Conservation (phyloP, 2,329 filamentous ascomycete species). For the Fusarium piperis region DNA sequence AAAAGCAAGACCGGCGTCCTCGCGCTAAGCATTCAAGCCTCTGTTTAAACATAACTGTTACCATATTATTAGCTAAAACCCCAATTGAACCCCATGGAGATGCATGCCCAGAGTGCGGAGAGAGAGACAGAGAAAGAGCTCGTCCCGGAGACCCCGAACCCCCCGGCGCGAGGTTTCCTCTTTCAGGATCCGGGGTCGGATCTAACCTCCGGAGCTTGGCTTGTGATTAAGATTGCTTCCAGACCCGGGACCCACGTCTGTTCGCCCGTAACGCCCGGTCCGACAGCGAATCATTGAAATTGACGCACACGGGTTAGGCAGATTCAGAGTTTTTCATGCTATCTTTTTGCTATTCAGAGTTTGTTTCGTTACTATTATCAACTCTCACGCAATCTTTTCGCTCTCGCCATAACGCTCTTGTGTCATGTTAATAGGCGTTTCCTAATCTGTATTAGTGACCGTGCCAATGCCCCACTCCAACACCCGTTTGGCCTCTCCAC, state of each 20-base stretch:
- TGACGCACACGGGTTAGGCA: neutral
- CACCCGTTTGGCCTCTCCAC: neutral
- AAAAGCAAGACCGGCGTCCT: neutral
- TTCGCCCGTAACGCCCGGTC: neutral
- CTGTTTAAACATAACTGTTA: slow-evolving; percentile 31
- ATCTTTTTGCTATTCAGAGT: neutral
- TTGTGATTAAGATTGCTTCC: neutral
- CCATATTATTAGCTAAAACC: slow-evolving; percentile 38
- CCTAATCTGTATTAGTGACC: neutral
- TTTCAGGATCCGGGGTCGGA: neutral
- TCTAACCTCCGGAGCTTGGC: neutral
- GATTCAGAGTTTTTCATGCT: neutral
- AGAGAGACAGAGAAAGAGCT: neutral
- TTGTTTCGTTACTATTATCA: neutral
- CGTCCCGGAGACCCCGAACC: neutral
- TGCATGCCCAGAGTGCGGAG: slow-evolving; percentile 12
- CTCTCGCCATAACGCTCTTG: neutral
- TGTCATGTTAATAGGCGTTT: neutral
- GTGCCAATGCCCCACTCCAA: neutral
- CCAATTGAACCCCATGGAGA: slow-evolving; percentile 17
- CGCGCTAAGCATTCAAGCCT: slow-evolving; percentile 11
- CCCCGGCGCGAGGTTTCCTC: neutral
- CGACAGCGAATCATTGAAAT: neutral
- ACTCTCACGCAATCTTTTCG: neutral
- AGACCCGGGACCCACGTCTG: neutral